Base-by-base conservation (phyloP, 371 early-diverging fungal genomes). In the Amoeboaphelidium protococcarum region DNA sequence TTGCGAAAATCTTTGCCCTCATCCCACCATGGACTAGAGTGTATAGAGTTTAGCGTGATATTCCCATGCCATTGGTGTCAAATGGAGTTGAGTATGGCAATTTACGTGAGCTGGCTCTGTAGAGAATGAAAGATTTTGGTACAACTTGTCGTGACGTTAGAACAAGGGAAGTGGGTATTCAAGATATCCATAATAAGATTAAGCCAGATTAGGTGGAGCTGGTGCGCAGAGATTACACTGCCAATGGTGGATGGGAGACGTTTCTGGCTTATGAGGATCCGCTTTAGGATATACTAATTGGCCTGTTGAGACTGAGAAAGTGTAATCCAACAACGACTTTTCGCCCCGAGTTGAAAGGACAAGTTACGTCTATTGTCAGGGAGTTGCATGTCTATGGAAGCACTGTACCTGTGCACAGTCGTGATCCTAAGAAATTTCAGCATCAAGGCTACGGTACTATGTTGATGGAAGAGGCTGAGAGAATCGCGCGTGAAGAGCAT, bases 1-100 rank as follows among this genome's bases (percentile, higher is more conserved):
- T 98, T 0, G 99, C 98, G 1, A 69, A 80, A 42, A 95, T 99
- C 44, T 61, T 99, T 44, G 90, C 90, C 1, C 64, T 97, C 45
- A 95, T 98, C 0, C 99, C 99, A 43, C 99, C 99, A 51, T 99
- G 99, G 99, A 98, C 92, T 0, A 81, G 99, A 55, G 81, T 99
- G 41, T 99, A 99, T 62, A 79, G 99, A 54, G 96, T 99, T 10
- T 99, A 99, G 63, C 76, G 90, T 46, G 99, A 99, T 71, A 99
- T 99, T 55, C 99, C 99, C n/a, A 99, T 99, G 99, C 98, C 99
- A 12, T 67, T 99, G 24, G 99, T 99, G 31, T 88, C 91, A 12
- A 89, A 94, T 3, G 99, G 99, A 49, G 99, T 99, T 13, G 99
- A 98, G 62, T 80, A 98, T 61, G 99, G 99, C 46, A 98, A 99